Percentiles rank a stretch among this genome's conserved stretches.
Conservation (phyloP, 2,329 filamentous ascomycete genomes). For the Fusarium siculi region DNA sequence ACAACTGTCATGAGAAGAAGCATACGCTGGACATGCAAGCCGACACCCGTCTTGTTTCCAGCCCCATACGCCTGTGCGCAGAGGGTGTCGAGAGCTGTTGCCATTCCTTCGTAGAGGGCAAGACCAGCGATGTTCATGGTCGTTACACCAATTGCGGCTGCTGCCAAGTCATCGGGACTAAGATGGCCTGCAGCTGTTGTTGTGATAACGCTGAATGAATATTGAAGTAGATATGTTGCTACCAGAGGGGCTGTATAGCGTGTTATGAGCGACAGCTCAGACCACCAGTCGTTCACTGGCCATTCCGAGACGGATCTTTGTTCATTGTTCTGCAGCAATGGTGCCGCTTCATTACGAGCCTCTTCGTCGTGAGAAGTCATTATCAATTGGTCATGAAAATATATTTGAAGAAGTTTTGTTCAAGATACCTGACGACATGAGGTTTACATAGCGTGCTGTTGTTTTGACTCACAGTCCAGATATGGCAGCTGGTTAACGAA, state of each 20-base stretch:
- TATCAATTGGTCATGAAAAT: background rate
- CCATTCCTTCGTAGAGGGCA: slow-evolving; percentile 51
- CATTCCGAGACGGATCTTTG: background rate
- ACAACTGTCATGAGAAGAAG: slow-evolving; percentile 59
- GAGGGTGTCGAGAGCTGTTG: slow-evolving; percentile 42
- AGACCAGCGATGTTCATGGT: slow-evolving; percentile 65
- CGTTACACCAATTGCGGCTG: slow-evolving; percentile 62
- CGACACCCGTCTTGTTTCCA: slow-evolving; percentile 58
- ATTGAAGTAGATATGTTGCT: slow-evolving; percentile 65
- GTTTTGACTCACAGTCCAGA: background rate
- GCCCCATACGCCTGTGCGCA: slow-evolving; percentile 45
- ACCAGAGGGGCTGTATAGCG: slow-evolving; percentile 57
- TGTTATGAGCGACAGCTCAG: slow-evolving; percentile 31
- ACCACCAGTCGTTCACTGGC: background rate
- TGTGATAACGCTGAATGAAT: slow-evolving; percentile 62
- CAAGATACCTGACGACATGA: background rate
- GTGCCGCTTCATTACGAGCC: slow-evolving; percentile 14
- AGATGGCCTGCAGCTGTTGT: slow-evolving; percentile 64
- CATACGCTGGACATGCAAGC: slow-evolving; percentile 64
- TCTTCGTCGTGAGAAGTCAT: background rate
- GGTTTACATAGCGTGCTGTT: background rate
- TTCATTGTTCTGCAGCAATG: slow-evolving; percentile 16
- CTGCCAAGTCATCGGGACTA: slow-evolving; percentile 62
- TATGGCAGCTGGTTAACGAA: background rate
- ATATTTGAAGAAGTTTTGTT: background rate